Percentiles rank a stretch among this genome's conserved stretches.
These are phyloP conservation scores for Solanum piurae DNA, from an alignment of 257 asterid genomes.

Conservation along the genomic window DNA sequence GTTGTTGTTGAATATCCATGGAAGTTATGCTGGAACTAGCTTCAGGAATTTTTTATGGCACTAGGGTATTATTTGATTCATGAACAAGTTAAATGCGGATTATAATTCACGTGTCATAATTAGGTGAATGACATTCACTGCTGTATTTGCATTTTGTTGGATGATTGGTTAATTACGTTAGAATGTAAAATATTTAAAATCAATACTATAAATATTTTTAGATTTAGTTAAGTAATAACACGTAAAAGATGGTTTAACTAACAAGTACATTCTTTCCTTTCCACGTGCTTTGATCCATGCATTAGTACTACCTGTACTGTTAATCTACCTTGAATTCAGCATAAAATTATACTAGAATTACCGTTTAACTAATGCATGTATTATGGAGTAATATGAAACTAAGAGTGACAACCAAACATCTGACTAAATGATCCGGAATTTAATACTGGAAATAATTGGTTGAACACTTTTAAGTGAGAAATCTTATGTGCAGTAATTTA, in stretches of 20 bases:
- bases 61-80: neutral
- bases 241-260: neutral
- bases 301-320: neutral
- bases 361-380: neutral
- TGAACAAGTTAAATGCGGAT: neutral
- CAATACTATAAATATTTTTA: neutral
- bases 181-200: neutral
- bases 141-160: neutral
- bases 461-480: neutral
- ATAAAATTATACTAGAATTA: neutral
- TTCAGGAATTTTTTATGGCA: neutral
- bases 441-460: neutral
- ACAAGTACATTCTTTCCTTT: neutral
- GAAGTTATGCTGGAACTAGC: neutral
- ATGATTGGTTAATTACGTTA: neutral
- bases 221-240: neutral
- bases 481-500: neutral
- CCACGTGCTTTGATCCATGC: neutral
- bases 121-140: neutral
- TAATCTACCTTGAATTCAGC: neutral
- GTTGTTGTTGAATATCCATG: neutral
- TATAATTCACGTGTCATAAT: neutral
- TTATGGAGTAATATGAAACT: neutral
- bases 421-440: neutral
- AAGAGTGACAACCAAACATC: neutral